These are phyloP conservation scores for Penicillium decumbens DNA, from an alignment of 2,329 filamentous ascomycete species.

Conservation along the genomic window DNA sequence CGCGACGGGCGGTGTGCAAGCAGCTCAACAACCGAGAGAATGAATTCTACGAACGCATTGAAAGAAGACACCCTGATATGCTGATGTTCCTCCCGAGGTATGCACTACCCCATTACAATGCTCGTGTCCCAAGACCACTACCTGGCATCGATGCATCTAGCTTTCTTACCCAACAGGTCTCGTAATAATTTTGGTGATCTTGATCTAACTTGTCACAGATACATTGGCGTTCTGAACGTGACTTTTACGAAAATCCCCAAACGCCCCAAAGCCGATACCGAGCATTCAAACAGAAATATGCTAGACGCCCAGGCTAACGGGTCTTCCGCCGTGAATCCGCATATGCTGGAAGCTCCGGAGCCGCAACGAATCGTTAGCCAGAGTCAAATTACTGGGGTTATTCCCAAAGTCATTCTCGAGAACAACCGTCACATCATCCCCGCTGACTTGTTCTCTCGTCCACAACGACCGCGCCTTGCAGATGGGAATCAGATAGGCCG, in stretches of 20 bases:
- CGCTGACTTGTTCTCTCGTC: slow-evolving; percentile 68
- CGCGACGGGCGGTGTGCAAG: slow-evolving; percentile 91
- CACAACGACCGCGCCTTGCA: slow-evolving; percentile 42
- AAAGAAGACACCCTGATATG: slow-evolving; percentile 82
- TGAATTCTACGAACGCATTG: slow-evolving; percentile 96
- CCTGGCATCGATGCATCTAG: not conserved
- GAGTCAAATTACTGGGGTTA: slow-evolving; percentile 67
- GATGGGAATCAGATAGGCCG: slow-evolving; percentile 25
- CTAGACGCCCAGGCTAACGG: slow-evolving; percentile 12
- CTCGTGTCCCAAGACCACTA: not conserved
- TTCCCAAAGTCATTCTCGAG: slow-evolving; percentile 87
- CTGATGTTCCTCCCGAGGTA: slow-evolving; percentile 81
- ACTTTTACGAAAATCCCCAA: slow-evolving; percentile 83
- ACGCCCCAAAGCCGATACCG: slow-evolving; percentile 44
- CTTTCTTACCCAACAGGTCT: not conserved
- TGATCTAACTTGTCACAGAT: slow-evolving; percentile 51
- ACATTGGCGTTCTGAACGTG: slow-evolving; percentile 94
- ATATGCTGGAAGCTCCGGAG: slow-evolving; percentile 23
- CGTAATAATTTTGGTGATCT: not conserved
- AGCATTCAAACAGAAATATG: slow-evolving; percentile 14
- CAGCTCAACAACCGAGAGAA: slow-evolving; percentile 97
- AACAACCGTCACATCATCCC: slow-evolving; percentile 94
- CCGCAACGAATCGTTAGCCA: slow-evolving; percentile 61
- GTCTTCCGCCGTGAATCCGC: slow-evolving; percentile 9
- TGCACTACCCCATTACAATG: slow-evolving; percentile 41